Evolutionary conservation across 345 rosid species (phyloP).

Genomic region (Nasturtium officinale): DNA sequence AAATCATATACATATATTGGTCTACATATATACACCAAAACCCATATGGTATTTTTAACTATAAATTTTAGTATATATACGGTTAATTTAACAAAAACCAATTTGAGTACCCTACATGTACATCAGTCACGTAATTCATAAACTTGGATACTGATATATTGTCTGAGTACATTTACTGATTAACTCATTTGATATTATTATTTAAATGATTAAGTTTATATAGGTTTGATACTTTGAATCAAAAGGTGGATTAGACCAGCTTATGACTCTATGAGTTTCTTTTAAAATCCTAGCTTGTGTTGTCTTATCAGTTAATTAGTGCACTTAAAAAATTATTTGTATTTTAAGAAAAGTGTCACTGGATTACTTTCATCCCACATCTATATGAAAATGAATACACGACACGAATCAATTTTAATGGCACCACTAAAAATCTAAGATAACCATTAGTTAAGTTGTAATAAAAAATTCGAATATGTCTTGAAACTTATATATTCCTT

Average conservation of each 20-base stretch:
- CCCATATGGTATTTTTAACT: background rate
- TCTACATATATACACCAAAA: background rate
- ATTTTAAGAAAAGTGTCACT: background rate
- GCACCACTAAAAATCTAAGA: slow-evolving; percentile 7
- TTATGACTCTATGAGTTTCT: slow-evolving; percentile 27
- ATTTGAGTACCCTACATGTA: background rate
- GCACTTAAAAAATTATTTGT: background rate
- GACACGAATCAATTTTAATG: background rate
- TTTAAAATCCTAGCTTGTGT: slow-evolving; percentile 13
- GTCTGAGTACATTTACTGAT: background rate
- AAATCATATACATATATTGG: background rate
- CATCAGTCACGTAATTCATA: background rate
- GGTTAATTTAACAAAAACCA: background rate
- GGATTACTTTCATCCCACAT: slow-evolving; percentile 10
- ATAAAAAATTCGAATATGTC: background rate
- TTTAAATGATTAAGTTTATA: background rate
- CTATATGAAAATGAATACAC: background rate
- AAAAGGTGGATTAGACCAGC: slow-evolving; percentile 9
- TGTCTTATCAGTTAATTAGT: slow-evolving; percentile 32
- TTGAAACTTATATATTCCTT: too few species aligned
- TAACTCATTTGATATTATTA: background rate
- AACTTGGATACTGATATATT: background rate
- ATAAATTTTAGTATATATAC: background rate
- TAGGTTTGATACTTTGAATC: background rate
- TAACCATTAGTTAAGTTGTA: background rate